A percentile compares a stretch with the other conserved stretches of the same genome.
These are phyloP conservation scores for Pseudoneurospora amorphoporcata DNA, from an alignment of 495 filamentous ascomycete species.

Conservation along the genomic window DNA sequence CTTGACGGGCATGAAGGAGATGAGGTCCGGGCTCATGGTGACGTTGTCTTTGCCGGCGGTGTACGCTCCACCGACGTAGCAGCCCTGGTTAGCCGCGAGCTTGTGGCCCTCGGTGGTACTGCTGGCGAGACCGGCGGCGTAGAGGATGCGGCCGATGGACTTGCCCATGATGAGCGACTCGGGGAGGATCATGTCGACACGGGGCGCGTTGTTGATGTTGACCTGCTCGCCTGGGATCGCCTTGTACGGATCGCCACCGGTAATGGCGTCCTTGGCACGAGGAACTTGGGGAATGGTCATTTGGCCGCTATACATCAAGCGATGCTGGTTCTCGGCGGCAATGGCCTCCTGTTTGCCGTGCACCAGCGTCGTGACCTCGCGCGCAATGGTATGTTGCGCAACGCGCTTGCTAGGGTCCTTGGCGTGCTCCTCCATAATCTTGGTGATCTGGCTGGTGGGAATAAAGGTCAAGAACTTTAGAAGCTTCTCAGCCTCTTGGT, in stretches of 20 bases:
- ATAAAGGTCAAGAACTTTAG: conserved; percentile 90
- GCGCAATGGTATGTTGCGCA: conserved; percentile 74
- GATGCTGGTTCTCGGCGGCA: conserved; percentile 47
- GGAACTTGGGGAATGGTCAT: not conserved
- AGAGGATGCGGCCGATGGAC: conserved; percentile 53
- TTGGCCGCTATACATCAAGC: conserved; percentile 34
- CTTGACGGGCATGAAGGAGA: conserved; percentile 55
- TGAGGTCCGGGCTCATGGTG: conserved; percentile 42
- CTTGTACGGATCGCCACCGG: conserved; percentile 3
- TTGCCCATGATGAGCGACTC: conserved; percentile 50
- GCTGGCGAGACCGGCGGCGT: conserved; percentile 54
- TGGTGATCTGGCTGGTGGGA: conserved; percentile 51
- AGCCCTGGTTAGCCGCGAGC: conserved; percentile 46
- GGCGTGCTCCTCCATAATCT: conserved; percentile 55
- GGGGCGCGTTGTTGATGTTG: conserved; percentile 40
- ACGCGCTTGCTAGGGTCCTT: conserved; percentile 54
- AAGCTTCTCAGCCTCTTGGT: conserved; percentile 66
- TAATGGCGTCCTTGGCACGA: not conserved
- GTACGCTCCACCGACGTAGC: conserved; percentile 50
- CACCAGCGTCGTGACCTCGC: conserved; percentile 66
- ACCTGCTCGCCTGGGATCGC: conserved; percentile 19
- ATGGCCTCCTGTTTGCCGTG: conserved; percentile 56
- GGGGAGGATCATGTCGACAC: conserved; percentile 52
- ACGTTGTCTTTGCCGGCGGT: conserved; percentile 12
- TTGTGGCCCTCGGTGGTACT: conserved; percentile 59